Base-by-base conservation (phyloP, 2,329 filamentous ascomycete genomes). In the Colletotrichum liaoningense region DNA sequence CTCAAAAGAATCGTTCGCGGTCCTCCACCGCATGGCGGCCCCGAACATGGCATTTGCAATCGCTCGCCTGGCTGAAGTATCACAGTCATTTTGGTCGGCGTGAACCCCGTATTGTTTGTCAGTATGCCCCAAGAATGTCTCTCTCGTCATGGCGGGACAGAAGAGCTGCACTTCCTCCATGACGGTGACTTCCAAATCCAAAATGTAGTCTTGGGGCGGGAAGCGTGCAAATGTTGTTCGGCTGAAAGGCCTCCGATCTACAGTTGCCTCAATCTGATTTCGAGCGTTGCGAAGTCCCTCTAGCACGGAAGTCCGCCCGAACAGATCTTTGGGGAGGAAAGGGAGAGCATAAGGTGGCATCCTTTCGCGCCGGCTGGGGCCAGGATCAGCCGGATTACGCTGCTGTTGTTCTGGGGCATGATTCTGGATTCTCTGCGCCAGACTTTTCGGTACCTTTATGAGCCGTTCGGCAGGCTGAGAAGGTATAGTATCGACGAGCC, bases 21-120 rank as follows among this genome's bases (percentile, higher is more conserved):
- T 64, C 35, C 67, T 66, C 54, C 60, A 73, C 12, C 38, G 72
- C 4, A 73, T n/a, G 1, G 65, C 67, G 5, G 63, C 19, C 4
- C 56, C 71, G 35, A 75, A 67, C 4, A 63, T 49, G 19, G 52
- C 71, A 16, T 71, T 71, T 2, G 63, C 28, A n/a, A 64, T 60
- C 11, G 63, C 66, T 38, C 72, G 67, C 12, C 67, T 63, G 7
- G 63, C 62, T 2, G 70, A 42, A 16, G 46, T 24, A 22, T 68
- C 64, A 16, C 24, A 14, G 38, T 11, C 46, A 6, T 58, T 52
- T 14, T n/a, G 19, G 19, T 38, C 42, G 38, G n/a, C 14, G 3
- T 35, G 54, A n/a, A 28, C 66, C 1, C 54, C 38, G 30, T 58
- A 69, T 33, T 72, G 69, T 19, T 30, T 24, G 3, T 69, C 38